Conservation (phyloP, 371 early-diverging fungal species). For the Coemansia sp. region DNA sequence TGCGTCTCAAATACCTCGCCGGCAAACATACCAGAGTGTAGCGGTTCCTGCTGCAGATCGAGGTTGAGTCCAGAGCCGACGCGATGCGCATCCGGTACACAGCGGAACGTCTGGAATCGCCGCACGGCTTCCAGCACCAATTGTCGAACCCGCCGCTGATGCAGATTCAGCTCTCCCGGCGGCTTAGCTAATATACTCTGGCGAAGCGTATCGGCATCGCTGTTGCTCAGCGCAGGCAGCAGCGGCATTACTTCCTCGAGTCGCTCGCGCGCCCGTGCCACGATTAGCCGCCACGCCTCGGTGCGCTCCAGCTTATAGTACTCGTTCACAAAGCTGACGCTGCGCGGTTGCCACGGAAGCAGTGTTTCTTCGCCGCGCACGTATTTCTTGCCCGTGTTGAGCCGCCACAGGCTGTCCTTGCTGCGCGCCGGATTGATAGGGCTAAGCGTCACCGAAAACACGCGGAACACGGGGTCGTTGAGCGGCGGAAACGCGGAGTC, state of each 20-base stretch:
- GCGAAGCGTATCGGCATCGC: background rate
- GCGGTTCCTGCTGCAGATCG: conserved; percentile 27
- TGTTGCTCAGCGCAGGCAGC: background rate
- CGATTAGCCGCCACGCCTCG: conserved; percentile 33
- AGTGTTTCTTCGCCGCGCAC: conserved; percentile 85
- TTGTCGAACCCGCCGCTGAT: conserved; percentile 11
- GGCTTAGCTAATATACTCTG: background rate
- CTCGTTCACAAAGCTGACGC: conserved; percentile 68
- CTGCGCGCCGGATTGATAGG: conserved; percentile 13
- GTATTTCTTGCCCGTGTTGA: conserved; percentile 73
- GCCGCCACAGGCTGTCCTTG: conserved; percentile 65
- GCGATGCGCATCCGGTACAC: conserved; percentile 4
- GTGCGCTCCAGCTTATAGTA: conserved; percentile 45
- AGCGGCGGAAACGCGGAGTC: conserved; percentile 11
- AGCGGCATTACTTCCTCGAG: conserved; percentile 18
- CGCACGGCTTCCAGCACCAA: conserved; percentile 17
- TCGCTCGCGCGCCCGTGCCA: conserved; percentile 26
- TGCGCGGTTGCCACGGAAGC: conserved; percentile 73
- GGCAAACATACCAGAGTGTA: conserved; percentile 2
- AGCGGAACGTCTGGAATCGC: conserved; percentile 3
- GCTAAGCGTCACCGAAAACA: conserved; percentile 35
- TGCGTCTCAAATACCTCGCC: background rate
- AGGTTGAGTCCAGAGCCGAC: background rate
- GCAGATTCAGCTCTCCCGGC: background rate
- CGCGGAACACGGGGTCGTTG: conserved; percentile 24